Evolutionary conservation across 305 asterid genomes (phyloP).

Genomic region (Fraxinus floribunda): DNA sequence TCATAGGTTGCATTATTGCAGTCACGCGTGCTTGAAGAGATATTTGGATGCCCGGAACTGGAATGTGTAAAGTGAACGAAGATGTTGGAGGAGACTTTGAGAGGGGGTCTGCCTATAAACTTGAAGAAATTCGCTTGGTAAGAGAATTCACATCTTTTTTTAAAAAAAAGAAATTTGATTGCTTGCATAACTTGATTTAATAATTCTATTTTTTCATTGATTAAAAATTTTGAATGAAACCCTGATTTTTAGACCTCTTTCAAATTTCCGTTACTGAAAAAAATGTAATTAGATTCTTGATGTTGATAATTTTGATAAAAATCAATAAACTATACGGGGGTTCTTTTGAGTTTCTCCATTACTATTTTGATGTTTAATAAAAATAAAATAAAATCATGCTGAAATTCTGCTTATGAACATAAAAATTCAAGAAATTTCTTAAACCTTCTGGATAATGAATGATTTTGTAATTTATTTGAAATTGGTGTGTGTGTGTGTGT

Average conservation of each 20-base stretch:
- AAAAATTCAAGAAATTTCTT: neutral
- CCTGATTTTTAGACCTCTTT: neutral
- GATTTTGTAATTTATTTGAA: slow-evolving; percentile 14
- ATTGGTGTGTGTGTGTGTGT: neutral
- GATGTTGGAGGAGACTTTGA: too few relatives aligned
- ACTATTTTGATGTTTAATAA: neutral
- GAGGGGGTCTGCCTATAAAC: slow-evolving; percentile 45
- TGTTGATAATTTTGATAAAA: neutral
- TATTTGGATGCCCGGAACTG: slow-evolving; percentile 74
- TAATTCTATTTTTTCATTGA: neutral
- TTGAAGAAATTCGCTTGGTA: slow-evolving; percentile 98
- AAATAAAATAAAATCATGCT: neutral
- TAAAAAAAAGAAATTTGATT: too few relatives aligned
- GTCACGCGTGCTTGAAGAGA: slow-evolving; percentile 76
- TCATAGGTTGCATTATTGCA: slow-evolving; percentile 58
- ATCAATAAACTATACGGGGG: neutral
- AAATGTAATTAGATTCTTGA: neutral
- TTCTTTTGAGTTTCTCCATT: neutral
- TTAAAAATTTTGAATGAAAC: neutral
- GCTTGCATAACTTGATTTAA: neutral
- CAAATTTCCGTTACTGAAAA: neutral
- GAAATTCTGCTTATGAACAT: neutral
- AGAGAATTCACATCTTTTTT: neutral
- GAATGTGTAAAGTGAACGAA: too few relatives aligned
- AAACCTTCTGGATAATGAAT: neutral